These are phyloP conservation scores for Dictyophora rubrovolvata DNA, from an alignment of 768 basidiomycete genomes.

Conservation along the genomic window DNA sequence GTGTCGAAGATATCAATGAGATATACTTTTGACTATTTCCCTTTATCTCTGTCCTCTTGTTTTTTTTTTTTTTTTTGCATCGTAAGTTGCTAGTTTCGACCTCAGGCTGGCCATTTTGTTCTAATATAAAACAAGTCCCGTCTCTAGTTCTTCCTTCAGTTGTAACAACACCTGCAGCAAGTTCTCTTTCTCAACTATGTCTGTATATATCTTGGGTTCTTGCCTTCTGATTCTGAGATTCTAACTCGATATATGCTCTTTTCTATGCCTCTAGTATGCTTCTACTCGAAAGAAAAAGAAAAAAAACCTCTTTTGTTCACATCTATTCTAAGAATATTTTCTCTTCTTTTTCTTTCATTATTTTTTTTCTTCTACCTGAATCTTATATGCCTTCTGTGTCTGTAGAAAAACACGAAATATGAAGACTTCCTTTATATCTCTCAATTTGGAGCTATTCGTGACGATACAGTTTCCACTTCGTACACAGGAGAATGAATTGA, in stretches of 20 bases:
- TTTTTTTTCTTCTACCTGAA: slow-evolving; percentile 9
- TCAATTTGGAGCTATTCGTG: too few species aligned
- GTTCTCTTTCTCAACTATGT: not conserved
- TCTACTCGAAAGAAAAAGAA: not conserved
- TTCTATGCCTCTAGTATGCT: not conserved
- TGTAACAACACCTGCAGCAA: not conserved
- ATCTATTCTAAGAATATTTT: slow-evolving; percentile 16
- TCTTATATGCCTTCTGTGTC: slow-evolving; percentile 13
- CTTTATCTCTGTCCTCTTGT: not conserved
- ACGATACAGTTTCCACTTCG: too few species aligned
- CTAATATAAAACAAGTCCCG: too few species aligned
- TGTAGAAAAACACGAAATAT: not conserved
- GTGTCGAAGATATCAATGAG: not conserved
- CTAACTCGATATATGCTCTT: not conserved
- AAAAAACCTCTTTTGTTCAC: slow-evolving; percentile 11
- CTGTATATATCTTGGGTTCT: not conserved
- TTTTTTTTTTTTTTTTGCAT: not conserved
- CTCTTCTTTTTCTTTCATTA: slow-evolving; percentile 10
- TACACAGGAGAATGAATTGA: not conserved
- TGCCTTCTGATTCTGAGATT: not conserved
- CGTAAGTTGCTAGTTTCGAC: not conserved
- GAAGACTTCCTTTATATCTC: too few species aligned
- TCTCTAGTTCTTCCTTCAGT: not conserved
- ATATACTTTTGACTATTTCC: not conserved
- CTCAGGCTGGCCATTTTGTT: too few species aligned